Conservation (phyloP, 306 rosid genomes). For the Ormosia semicastrata region DNA sequence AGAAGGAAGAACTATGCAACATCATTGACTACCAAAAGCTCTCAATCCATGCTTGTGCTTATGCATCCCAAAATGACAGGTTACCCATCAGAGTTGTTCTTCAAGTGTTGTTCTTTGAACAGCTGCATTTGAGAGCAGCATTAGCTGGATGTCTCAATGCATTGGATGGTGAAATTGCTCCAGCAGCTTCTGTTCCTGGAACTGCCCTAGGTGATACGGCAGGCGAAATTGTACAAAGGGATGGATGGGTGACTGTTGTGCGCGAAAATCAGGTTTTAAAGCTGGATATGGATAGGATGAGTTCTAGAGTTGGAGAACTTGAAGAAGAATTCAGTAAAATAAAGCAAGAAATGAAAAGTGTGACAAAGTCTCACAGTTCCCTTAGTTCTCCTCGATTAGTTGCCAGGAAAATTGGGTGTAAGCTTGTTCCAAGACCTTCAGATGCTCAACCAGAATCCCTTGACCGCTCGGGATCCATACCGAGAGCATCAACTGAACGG, state of each 20-base stretch:
- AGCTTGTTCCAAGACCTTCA: slow-evolving; percentile 66
- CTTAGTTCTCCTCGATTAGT: slow-evolving; percentile 64
- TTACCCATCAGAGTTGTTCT: slow-evolving; percentile 88
- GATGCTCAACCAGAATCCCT: slow-evolving; percentile 71
- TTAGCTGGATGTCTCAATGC: slow-evolving; percentile 75
- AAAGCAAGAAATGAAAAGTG: slow-evolving; percentile 87
- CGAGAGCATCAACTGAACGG: slow-evolving; percentile 63
- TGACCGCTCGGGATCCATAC: slow-evolving; percentile 47
- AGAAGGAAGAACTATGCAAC: slow-evolving; percentile 84
- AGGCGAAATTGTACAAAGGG: slow-evolving; percentile 73
- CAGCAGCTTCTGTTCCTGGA: slow-evolving; percentile 48
- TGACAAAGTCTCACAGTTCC: slow-evolving; percentile 63
- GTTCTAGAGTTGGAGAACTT: slow-evolving; percentile 80
- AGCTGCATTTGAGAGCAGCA: slow-evolving; percentile 83
- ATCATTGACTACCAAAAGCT: slow-evolving; percentile 77
- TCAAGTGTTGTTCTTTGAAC: slow-evolving; percentile 94
- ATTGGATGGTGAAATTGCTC: slow-evolving; percentile 65
- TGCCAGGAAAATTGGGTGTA: slow-evolving; percentile 68
- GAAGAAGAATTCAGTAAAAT: slow-evolving; percentile 82
- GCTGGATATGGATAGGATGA: slow-evolving; percentile 85
- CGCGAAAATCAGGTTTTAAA: slow-evolving; percentile 83
- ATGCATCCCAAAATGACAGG: slow-evolving; percentile 89
- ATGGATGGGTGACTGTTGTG: slow-evolving; percentile 85
- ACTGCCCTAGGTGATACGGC: slow-evolving; percentile 34
- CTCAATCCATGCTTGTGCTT: slow-evolving; percentile 91